Percentiles rank a stretch among this genome's conserved stretches.
These are phyloP conservation scores for Musa beccarii DNA, from an alignment of 176 grass and related monocot species.

Conservation along the genomic window DNA sequence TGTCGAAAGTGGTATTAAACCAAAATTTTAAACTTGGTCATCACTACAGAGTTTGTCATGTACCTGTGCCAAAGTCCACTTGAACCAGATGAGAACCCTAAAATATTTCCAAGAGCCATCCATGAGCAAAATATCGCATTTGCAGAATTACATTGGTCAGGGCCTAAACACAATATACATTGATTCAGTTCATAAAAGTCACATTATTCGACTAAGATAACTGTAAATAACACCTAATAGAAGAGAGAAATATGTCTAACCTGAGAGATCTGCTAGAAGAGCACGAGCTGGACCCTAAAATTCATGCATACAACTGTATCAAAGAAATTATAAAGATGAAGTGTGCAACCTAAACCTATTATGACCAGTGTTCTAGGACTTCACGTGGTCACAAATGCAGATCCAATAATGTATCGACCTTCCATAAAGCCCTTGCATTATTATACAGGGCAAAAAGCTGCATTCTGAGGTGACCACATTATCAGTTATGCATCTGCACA, in stretches of 20 bases:
- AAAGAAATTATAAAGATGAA: background rate
- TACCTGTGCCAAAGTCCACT: constrained; percentile 89
- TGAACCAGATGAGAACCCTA: constrained; percentile 81
- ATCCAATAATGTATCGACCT: too few relatives aligned
- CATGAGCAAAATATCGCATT: constrained; percentile 99
- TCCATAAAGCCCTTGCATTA: too few relatives aligned
- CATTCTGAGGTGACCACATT: too few relatives aligned
- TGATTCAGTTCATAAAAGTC: background rate
- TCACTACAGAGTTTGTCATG: background rate
- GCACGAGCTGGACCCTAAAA: constrained; percentile 84
- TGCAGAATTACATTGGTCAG: constrained; percentile 86
- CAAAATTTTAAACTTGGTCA: too few relatives aligned
- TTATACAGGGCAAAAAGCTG: too few relatives aligned
- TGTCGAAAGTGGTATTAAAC: too few relatives aligned
- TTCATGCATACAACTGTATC: background rate
- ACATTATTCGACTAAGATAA: background rate
- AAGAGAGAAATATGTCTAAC: constrained; percentile 30
- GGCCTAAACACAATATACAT: constrained; percentile 30
- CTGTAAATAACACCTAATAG: background rate
- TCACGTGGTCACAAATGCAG: too few relatives aligned
- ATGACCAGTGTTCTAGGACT: too few relatives aligned
- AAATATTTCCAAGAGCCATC: constrained; percentile 92
- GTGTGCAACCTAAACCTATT: too few relatives aligned
- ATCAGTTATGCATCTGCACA: too few relatives aligned
- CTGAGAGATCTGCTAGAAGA: constrained; percentile 91